Base-by-base conservation (phyloP, 495 filamentous ascomycete genomes). In the Aspergillus indologenus region DNA sequence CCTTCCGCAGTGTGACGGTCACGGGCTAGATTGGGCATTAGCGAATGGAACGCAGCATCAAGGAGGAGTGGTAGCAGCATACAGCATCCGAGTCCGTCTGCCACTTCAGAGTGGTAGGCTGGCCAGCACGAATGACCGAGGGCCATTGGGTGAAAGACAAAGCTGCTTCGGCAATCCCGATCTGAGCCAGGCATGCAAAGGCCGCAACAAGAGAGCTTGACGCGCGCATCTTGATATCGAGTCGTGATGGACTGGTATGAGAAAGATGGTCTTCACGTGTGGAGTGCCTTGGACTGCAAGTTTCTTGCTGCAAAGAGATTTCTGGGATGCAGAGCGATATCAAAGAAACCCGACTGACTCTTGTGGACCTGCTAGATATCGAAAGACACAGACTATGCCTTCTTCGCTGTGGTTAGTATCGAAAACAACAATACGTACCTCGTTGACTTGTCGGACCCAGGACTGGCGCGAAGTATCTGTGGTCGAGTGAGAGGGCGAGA, bases 121-220 rank as follows among this genome's bases (percentile, higher is more conserved):
- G 65, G 26, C 77, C 78, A 31, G 77, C 68, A 15, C 65, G 46
- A 46, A 81, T 61, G 31, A 66, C 66, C 15, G 65, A 57, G 7
- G 80, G 80, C 67, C 73, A 75, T 20, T 68, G 63, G 14, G 76
- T 79, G 65, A 81, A 81, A 14, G 74, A 62, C 21, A 80, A 52
- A 23, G 63, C 63, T 40, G 66, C 63, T 26, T 74, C 63, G 19
- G 73, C 71, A 18, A 76, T 56, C 43, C 63, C 22, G 60, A 64
- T 53, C 40, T 64, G 60, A 45, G 57, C 53, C 31, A 75, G 56
- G 23, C 67, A 72, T 43, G 70, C 71, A 53, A 70, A 70, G 54
- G 64, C 58, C 26, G 69, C 69, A 49, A 81, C 50, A 48, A 81
- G 49, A 54, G 60, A 54, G 15, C 63, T 66, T 14, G 61, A 51